Evolutionary conservation across 345 rosid genomes (phyloP).

Genomic region (Camelina neglecta): DNA sequence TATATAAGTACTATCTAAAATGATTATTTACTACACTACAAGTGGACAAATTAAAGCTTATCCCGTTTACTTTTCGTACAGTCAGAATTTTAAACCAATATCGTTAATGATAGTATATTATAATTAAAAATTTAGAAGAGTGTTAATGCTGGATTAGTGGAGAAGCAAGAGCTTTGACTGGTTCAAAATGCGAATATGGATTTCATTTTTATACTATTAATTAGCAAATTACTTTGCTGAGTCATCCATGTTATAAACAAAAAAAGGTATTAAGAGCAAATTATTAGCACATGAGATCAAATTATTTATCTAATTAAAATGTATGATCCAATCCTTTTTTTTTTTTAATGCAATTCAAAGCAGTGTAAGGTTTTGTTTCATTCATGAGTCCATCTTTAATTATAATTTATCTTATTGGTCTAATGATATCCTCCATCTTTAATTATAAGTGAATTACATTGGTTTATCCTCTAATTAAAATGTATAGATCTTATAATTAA

Average conservation of each 20-base stretch:
- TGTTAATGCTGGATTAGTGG: constrained; percentile 41
- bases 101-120: constrained; percentile 25
- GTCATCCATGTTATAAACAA: background rate
- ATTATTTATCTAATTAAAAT: background rate
- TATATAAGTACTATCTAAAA: constrained; percentile 5
- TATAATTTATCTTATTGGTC: too few relatives aligned
- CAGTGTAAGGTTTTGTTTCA: background rate
- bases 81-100: constrained; percentile 22
- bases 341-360: background rate
- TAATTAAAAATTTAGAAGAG: constrained; percentile 18
- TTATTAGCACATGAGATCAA: background rate
- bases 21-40: constrained; percentile 27
- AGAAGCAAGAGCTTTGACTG: constrained; percentile 40
- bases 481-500: background rate
- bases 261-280: background rate
- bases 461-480: too few relatives aligned
- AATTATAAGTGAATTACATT: too few relatives aligned
- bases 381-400: too few relatives aligned
- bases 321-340: background rate
- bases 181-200: constrained; percentile 31
- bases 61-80: constrained; percentile 41
- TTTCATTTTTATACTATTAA: background rate
- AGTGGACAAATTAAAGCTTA: constrained; percentile 40
- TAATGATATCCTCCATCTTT: too few relatives aligned
- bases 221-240: background rate